Evolutionary conservation across 2,329 filamentous ascomycete species (phyloP).

Genomic region (Trichoderma afroharzianum): DNA sequence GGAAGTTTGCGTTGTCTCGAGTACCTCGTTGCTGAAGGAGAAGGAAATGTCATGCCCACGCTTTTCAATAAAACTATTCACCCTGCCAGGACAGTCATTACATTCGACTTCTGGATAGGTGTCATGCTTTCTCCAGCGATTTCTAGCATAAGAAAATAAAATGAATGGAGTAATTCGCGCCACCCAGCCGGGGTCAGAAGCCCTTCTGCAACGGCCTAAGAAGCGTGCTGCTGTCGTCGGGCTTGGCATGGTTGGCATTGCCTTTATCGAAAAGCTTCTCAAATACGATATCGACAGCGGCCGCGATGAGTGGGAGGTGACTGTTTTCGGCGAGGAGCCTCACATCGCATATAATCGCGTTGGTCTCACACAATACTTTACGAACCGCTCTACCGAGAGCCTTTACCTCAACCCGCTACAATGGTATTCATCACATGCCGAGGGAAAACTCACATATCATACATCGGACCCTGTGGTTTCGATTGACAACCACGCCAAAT

Average conservation of each 20-base stretch:
- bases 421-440: constrained; percentile 52
- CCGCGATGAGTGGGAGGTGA: constrained; percentile 66
- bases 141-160: background rate
- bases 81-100: background rate
- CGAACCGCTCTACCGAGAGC: constrained; percentile 78
- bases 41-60: background rate
- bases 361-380: constrained; percentile 83
- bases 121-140: background rate
- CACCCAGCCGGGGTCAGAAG: background rate
- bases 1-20: too few relatives aligned
- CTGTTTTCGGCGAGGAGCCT: constrained; percentile 83
- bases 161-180: background rate
- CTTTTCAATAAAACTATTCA: background rate
- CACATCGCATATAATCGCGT: constrained; percentile 91
- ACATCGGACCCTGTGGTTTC: constrained; percentile 42
- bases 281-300: constrained; percentile 74
- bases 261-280: constrained; percentile 85
- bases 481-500: constrained; percentile 61
- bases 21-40: background rate
- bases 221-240: constrained; percentile 70
- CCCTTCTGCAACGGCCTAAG: background rate
- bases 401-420: constrained; percentile 81
- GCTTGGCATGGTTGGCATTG: constrained; percentile 86
- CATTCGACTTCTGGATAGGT: background rate
- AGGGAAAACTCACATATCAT: constrained; percentile 1